Conservation (phyloP, 2,329 filamentous ascomycete species). For the Colletotrichum sp. region DNA sequence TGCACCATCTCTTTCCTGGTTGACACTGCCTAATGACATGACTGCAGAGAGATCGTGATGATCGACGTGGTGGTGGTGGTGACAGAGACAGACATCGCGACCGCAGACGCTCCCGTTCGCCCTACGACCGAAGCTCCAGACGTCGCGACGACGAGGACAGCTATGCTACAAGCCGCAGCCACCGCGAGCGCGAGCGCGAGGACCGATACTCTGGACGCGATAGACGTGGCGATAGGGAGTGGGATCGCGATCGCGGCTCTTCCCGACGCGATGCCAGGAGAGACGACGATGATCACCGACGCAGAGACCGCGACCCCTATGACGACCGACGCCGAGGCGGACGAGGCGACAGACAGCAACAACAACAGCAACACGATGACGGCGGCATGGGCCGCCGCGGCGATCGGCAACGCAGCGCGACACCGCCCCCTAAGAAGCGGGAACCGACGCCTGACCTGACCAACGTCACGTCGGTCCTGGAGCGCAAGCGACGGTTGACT, state of each 20-base stretch:
- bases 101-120: slow-evolving; percentile 84
- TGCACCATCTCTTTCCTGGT: not conserved
- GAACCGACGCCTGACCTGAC: slow-evolving; percentile 97
- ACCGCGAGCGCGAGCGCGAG: slow-evolving; percentile 91
- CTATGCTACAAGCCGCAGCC: slow-evolving; percentile 91
- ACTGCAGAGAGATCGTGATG: slow-evolving; percentile 34
- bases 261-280: slow-evolving; percentile 66
- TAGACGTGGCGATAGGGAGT: slow-evolving; percentile 72
- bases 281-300: slow-evolving; percentile 68
- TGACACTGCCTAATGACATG: not conserved
- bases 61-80: slow-evolving; percentile 30
- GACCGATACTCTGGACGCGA: slow-evolving; percentile 82
- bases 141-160: slow-evolving; percentile 80
- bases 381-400: slow-evolving; percentile 47
- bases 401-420: slow-evolving; percentile 73
- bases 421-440: slow-evolving; percentile 84
- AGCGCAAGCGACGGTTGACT: slow-evolving; percentile 89
- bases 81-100: slow-evolving; percentile 52
- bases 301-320: slow-evolving; percentile 57
- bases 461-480: slow-evolving; percentile 78
- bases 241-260: slow-evolving; percentile 72
- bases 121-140: slow-evolving; percentile 69
- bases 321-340: slow-evolving; percentile 58
- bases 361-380: slow-evolving; percentile 28
- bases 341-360: slow-evolving; percentile 41